Percentiles rank a stretch among this genome's conserved stretches.
Evolutionary conservation across 73 alveolate species (phyloP).

Genomic region (Paramecium pentaurelia): DNA sequence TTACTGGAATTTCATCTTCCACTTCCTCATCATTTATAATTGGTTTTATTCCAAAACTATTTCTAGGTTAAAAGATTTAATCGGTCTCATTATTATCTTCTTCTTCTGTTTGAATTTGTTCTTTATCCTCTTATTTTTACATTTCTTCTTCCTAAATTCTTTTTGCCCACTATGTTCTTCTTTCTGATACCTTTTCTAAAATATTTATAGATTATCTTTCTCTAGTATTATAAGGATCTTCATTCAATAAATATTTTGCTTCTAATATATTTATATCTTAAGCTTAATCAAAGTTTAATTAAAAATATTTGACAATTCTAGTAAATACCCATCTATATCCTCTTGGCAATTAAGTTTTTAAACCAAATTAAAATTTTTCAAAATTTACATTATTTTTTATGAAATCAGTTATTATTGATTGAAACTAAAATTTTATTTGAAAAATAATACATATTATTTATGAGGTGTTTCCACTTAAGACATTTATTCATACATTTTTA

Average conservation of each 20-base stretch:
- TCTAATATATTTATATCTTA: background rate
- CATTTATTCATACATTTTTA: background rate
- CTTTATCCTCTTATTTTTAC: background rate
- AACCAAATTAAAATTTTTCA: background rate
- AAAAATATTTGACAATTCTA: background rate
- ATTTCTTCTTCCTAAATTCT: background rate
- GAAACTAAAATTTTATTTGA: background rate
- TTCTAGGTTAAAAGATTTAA: background rate
- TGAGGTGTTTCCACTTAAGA: background rate
- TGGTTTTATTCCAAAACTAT: background rate
- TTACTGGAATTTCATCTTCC: background rate
- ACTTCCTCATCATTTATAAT: background rate
- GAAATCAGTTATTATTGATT: background rate
- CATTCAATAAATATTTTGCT: background rate
- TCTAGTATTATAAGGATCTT: background rate
- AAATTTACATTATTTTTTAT: background rate
- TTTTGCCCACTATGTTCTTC: background rate
- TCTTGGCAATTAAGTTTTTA: background rate
- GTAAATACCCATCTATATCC: background rate
- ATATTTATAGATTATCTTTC: background rate
- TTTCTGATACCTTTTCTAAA: background rate
- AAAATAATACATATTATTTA: background rate
- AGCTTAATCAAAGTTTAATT: background rate
- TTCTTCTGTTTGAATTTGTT: background rate
- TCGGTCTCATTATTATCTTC: background rate